Evolutionary conservation across 495 filamentous ascomycete species (phyloP).

Genomic region (Talaromyces adpressus): DNA sequence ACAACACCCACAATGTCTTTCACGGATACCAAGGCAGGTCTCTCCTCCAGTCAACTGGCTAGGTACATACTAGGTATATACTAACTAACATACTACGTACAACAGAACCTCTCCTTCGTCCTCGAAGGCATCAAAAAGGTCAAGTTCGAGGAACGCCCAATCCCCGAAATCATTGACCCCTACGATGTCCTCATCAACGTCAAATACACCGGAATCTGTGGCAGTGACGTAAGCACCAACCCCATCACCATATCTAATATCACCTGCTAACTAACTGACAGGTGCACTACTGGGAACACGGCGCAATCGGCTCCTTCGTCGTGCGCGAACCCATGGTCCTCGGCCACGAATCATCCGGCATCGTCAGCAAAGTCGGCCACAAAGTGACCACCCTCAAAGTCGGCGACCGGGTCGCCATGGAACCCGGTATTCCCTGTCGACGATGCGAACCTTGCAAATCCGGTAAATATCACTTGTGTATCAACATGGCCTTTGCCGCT

Average conservation of each 20-base stretch:
- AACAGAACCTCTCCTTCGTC: slow-evolving; percentile 90
- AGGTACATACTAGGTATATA: neutral
- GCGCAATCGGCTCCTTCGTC: slow-evolving; percentile 73
- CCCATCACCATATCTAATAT: no score
- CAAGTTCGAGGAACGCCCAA: slow-evolving; percentile 65
- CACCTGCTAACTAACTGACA: slow-evolving; percentile 11
- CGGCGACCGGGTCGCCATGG: slow-evolving; percentile 46
- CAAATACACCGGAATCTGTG: slow-evolving; percentile 86
- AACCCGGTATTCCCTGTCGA: slow-evolving; percentile 45
- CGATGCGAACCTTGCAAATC: slow-evolving; percentile 46
- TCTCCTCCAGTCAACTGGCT: neutral
- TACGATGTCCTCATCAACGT: slow-evolving; percentile 77
- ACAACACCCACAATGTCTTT: neutral
- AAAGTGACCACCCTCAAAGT: slow-evolving; percentile 34
- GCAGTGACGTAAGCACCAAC: slow-evolving; percentile 57
- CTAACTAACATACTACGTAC: no score
- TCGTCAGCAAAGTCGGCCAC: slow-evolving; percentile 61
- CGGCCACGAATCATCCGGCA: slow-evolving; percentile 85
- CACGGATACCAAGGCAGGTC: slow-evolving; percentile 4
- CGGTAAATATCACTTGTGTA: slow-evolving; percentile 48
- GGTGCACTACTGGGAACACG: slow-evolving; percentile 87
- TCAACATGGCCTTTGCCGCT: slow-evolving; percentile 45
- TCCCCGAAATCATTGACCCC: slow-evolving; percentile 57
- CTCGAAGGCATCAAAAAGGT: slow-evolving; percentile 68
- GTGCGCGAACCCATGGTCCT: slow-evolving; percentile 83